Percentiles rank a stretch among this genome's conserved stretches.
Conservation (phyloP, 306 rosid genomes). For the Rosa persica region DNA sequence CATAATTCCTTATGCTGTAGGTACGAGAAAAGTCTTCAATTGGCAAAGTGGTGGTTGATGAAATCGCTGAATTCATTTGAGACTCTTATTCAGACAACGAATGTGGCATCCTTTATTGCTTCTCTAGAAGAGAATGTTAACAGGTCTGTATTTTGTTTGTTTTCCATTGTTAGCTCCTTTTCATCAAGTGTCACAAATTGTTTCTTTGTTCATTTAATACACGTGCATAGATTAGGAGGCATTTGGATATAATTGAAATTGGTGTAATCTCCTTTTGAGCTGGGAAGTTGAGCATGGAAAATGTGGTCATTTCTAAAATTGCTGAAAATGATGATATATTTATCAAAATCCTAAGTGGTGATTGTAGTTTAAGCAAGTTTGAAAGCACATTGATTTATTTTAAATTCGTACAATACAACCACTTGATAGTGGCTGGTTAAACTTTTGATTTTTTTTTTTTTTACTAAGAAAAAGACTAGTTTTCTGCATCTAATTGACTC, state of each 20-base stretch:
- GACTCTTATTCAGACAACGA: slow-evolving; percentile 72
- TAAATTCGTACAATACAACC: neutral
- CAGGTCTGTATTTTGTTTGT: slow-evolving; percentile 48
- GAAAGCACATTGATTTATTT: neutral
- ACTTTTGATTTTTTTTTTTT: neutral
- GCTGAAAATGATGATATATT: neutral
- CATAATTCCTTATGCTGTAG: slow-evolving; percentile 40
- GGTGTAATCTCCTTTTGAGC: neutral
- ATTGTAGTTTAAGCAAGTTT: neutral
- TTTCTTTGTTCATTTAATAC: neutral
- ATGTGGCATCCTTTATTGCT: slow-evolving; percentile 93
- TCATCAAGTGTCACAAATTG: neutral
- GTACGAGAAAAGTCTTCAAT: slow-evolving; percentile 87
- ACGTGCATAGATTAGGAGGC: neutral
- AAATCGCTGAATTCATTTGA: slow-evolving; percentile 70
- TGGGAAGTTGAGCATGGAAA: neutral
- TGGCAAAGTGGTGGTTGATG: slow-evolving; percentile 74
- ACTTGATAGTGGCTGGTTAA: neutral
- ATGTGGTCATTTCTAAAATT: neutral
- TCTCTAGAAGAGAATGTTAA: slow-evolving; percentile 92
- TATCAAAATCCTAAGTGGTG: neutral
- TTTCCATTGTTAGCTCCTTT: slow-evolving; percentile 7
- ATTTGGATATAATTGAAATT: neutral
- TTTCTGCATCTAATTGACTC: neutral
- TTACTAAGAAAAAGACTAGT: too few relatives aligned